Base-by-base conservation (phyloP, 202 grass and related monocot genomes). In the Dendrocalamus latiflorus region DNA sequence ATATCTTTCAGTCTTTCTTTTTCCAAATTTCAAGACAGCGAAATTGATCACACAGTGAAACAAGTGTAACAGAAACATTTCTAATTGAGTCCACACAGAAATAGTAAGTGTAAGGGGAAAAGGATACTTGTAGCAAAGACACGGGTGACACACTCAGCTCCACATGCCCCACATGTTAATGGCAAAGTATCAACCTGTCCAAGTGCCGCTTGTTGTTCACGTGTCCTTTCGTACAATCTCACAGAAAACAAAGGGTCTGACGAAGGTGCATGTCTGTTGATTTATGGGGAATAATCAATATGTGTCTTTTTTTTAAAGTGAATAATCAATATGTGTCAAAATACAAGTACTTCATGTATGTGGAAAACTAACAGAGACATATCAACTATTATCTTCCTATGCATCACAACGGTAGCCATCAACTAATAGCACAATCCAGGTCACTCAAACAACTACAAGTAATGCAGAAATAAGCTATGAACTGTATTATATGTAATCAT, bases 211-310 rank as follows among this genome's bases (percentile, higher is more conserved):
- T 89, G 90, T 78, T 98, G 89, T 73, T 95, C 95, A 55, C 47
- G 74, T 76, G 93, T 95, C 79, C 95, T 95, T 64, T 93, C 87
- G 44, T 95, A 98, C 65, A 95, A 95, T 67, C 25, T 95, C 55
- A 93, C 84, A 74, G 84, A 93, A 30, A 98, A 64, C 65, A 93
- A 85, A 24, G 95, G 90, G 81, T 98, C 92, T 75, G 87, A 59
- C 12, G 89, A 93, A 9, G 95, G 92, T 45, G 92, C 92, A 62
- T 82, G 69, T n/a, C 95, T 94, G 83, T 60, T 39, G 37, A 77
- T 81, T 59, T 66, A 65, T 48, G 45, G 48, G 20, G 15, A 70
- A 48, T 28, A 28, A 28, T 28, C 26, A 28, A 28, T 28, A 28
- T 28, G 26, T 28, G 26, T 28, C 26, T 28, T 28, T 28, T 28